phyloP scores from a whole-genome alignment of 306 rosid species.

The Potentilla sterilis region DNA sequence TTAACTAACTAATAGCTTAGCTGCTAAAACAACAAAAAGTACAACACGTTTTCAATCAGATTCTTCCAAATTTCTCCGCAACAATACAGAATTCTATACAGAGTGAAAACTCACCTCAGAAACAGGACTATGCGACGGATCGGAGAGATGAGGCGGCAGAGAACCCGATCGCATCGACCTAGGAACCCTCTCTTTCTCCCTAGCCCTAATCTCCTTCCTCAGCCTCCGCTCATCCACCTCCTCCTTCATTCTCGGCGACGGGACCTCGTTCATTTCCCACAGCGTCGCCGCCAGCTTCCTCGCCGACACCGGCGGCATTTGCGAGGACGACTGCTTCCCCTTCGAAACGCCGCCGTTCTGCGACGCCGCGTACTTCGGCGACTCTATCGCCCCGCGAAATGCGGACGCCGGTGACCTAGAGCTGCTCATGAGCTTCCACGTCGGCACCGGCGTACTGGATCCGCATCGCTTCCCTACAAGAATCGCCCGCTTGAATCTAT shows the following conservation, averaged over 20 bases:
- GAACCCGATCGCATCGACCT: slow-evolving; percentile 82
- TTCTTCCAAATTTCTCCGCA: too few relatives aligned
- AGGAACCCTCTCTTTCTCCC: slow-evolving; percentile 66
- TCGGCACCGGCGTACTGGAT: slow-evolving; percentile 86
- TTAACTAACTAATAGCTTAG: not conserved
- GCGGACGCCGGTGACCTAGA: slow-evolving; percentile 71
- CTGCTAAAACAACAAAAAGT: not conserved
- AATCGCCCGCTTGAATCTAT: slow-evolving; percentile 87
- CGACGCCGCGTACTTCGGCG: slow-evolving; percentile 54
- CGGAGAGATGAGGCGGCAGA: slow-evolving; percentile 94
- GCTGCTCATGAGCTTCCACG: slow-evolving; percentile 81
- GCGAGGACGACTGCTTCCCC: slow-evolving; percentile 25
- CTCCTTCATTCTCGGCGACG: slow-evolving; percentile 65
- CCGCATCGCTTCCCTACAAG: slow-evolving; percentile 80
- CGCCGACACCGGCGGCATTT: slow-evolving; percentile 74
- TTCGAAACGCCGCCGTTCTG: slow-evolving; percentile 33
- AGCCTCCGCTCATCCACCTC: slow-evolving; percentile 43
- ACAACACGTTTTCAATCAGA: not conserved
- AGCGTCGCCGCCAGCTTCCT: slow-evolving; percentile 97
- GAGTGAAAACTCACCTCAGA: slow-evolving; percentile 58
- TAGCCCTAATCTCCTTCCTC: slow-evolving; percentile 60
- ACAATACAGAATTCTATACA: not conserved
- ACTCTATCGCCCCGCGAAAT: slow-evolving; percentile 51
- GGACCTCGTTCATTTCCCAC: slow-evolving; percentile 99
- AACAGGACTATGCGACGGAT: slow-evolving; percentile 94